Evolutionary conservation across 2,329 filamentous ascomycete species (phyloP).

Genomic region (Botrytis cinerea): DNA sequence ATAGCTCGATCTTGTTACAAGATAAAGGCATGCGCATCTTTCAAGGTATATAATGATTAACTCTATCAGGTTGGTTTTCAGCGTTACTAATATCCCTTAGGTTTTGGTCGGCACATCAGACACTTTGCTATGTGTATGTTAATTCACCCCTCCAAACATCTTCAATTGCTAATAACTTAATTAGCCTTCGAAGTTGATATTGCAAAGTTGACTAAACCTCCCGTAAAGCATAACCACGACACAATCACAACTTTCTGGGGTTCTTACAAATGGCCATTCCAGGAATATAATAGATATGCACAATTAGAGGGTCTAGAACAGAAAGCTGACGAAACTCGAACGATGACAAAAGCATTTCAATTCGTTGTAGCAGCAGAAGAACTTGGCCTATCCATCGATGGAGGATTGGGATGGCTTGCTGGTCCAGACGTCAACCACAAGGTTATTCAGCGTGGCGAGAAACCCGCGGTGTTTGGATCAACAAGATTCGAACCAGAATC

Average conservation of each 20-base stretch:
- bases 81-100: constrained; percentile 25
- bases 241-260: constrained; percentile 62
- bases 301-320: constrained; percentile 61
- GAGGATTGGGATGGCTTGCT: constrained; percentile 65
- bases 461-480: constrained; percentile 50
- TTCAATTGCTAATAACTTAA: constrained; percentile 10
- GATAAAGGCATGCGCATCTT: constrained; percentile 61
- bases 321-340: constrained; percentile 62
- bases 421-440: constrained; percentile 59
- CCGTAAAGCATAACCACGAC: constrained; percentile 57
- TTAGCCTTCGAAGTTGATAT: constrained; percentile 64
- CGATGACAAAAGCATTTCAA: constrained; percentile 61
- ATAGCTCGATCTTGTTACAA: constrained; percentile 39
- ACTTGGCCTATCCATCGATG: constrained; percentile 67
- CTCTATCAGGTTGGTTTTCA: background rate
- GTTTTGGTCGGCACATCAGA: constrained; percentile 59
- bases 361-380: constrained; percentile 58
- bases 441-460: constrained; percentile 44
- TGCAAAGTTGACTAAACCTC: constrained; percentile 51
- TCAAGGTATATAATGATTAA: constrained; percentile 43
- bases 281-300: constrained; percentile 59
- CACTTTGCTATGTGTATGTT: constrained; percentile 59
- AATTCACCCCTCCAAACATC: background rate
- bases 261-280: constrained; percentile 63
- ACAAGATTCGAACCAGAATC: constrained; percentile 41